A percentile compares a stretch with the other conserved stretches of the same genome.
These are phyloP conservation scores for Russula abietina DNA, from an alignment of 768 basidiomycete genomes.

Conservation along the genomic window DNA sequence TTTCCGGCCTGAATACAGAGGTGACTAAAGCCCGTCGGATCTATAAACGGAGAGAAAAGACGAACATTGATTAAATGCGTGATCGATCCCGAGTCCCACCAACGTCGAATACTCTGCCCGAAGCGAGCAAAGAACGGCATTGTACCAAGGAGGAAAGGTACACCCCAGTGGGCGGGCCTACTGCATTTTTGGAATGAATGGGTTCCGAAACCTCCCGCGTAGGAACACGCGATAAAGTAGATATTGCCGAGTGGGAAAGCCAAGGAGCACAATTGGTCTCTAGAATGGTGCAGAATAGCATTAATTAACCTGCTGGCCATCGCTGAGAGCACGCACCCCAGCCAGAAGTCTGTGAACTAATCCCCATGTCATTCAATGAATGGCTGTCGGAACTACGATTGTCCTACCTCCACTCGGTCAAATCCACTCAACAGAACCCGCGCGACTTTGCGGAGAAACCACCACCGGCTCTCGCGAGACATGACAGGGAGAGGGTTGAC, in stretches of 20 bases:
- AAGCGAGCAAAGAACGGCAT: conserved; percentile 74
- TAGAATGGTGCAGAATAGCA: conserved; percentile 28
- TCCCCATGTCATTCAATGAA: background rate
- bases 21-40: conserved; percentile 1
- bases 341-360: conserved; percentile 85
- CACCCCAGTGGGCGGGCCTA: conserved; percentile 48
- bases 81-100: conserved; percentile 60
- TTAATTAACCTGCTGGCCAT: background rate
- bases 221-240: conserved; percentile 70
- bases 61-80: conserved; percentile 87
- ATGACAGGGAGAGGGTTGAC: conserved; percentile 72
- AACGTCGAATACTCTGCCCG: conserved; percentile 84
- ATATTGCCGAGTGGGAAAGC: conserved; percentile 68
- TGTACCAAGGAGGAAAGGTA: conserved; percentile 50
- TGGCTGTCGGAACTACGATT: background rate
- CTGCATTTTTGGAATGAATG: conserved; percentile 46
- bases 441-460: conserved; percentile 63
- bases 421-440: conserved; percentile 65
- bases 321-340: conserved; percentile 50
- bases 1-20: conserved; percentile 64
- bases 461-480: conserved; percentile 63
- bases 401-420: conserved; percentile 64
- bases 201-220: conserved; percentile 47
- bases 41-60: conserved; percentile 4
- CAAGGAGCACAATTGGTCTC: conserved; percentile 80